Conservation (phyloP, 1,139 yeast species). For the Debaryomyces udenii region DNA sequence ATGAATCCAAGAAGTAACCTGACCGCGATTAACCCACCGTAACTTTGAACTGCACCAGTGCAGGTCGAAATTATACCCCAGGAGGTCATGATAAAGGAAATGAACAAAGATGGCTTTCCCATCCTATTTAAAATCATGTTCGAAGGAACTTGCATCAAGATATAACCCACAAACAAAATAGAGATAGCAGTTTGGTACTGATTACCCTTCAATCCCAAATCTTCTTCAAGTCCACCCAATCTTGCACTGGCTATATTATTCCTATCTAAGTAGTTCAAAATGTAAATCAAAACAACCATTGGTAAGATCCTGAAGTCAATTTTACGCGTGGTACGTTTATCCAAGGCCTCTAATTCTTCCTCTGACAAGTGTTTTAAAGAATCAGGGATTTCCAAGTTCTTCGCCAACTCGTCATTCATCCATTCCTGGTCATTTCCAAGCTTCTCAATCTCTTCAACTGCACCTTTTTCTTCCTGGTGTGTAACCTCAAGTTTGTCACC, state of each 20-base stretch:
- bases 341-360: conserved; percentile 41
- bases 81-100: conserved; percentile 50
- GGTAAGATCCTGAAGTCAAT: conserved; percentile 60
- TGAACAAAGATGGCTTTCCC: conserved; percentile 54
- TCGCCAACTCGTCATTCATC: conserved; percentile 9
- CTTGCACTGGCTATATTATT: conserved; percentile 65
- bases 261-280: conserved; percentile 59
- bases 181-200: conserved; percentile 61
- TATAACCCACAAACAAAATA: conserved; percentile 63
- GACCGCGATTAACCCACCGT: conserved; percentile 37
- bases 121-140: conserved; percentile 51
- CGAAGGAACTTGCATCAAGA: conserved; percentile 61
- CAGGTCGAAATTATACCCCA: conserved; percentile 59
- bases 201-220: conserved; percentile 48
- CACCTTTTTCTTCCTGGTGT: conserved; percentile 3
- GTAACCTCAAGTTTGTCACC: neutral
- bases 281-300: conserved; percentile 53
- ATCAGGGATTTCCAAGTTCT: conserved; percentile 30
- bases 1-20: conserved; percentile 55
- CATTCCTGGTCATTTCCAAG: conserved; percentile 5
- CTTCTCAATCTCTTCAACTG: neutral
- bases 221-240: conserved; percentile 57
- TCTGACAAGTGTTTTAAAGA: conserved; percentile 34
- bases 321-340: conserved; percentile 43
- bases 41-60: conserved; percentile 31